Base-by-base conservation (phyloP, 345 rosid genomes). In the Carallia brachiata region DNA sequence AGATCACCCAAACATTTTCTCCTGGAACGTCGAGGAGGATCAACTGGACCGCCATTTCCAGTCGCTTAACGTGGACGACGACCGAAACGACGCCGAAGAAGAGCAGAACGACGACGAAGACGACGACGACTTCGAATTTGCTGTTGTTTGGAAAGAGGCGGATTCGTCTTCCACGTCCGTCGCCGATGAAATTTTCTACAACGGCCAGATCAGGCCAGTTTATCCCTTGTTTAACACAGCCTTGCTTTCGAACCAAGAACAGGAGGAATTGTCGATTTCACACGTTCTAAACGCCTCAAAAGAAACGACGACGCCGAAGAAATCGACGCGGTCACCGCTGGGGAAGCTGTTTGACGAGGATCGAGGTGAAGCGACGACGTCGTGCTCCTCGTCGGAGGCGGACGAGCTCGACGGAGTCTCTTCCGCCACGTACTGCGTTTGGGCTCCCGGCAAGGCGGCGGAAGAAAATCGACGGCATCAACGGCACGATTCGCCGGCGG, bases 361-460 rank as follows among this genome's bases (percentile, higher is more conserved):
- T 12, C 17, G 50, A 0, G 83, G 83, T 2, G 88, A 87, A 58
- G 62, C 82, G 69, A 39, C 73, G 62, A 12, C 82, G 57, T 81
- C 88, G 17, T 76, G 81, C 17, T 80, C 83, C 0, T 84, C 90
- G 32, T 87, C 89, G 15, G 85, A 84, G 32, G 86, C 87, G 0
- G 96, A 84, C 39, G 97, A 90, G 19, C 71, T 87, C 0, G 82
- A 79, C 23, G 78, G 82, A 4, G 61, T 85, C 31, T 66, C 84
- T 6, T 80, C 88, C 1, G 93, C 80, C 12, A 77, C 67, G 23
- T 90, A 88, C 79, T 93, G 98, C 73, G 87, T 79, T 1, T 93
- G 98, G 98, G 77, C 71, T 28, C 93, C 97, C 0, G 86, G 83
- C 47, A 69, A 64, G 30, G 47, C 65, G 23, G 47, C 70, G 4